phyloP scores from a whole-genome alignment of 2,329 filamentous ascomycete species.

The Fusarium dlaminii region DNA sequence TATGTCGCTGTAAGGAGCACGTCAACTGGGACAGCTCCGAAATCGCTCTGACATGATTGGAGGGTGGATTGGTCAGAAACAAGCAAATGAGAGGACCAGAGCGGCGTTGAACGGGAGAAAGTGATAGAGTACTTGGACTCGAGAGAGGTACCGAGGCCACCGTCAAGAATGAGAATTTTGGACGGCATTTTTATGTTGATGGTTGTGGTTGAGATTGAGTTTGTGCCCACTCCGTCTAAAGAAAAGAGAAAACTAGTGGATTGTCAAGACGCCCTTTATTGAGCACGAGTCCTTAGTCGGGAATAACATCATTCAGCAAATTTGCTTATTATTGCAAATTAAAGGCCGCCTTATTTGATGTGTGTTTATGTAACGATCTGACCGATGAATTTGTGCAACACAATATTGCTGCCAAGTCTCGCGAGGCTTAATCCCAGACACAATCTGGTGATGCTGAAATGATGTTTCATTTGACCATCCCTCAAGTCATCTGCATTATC shows the following conservation, averaged over 20 bases:
- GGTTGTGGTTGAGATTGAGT: slow-evolving; percentile 7
- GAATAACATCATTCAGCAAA: slow-evolving; percentile 4
- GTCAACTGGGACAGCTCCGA: slow-evolving; percentile 66
- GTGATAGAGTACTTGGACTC: slow-evolving; percentile 63
- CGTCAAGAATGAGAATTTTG: slow-evolving; percentile 66
- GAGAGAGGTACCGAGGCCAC: slow-evolving; percentile 73
- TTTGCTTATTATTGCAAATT: too few relatives aligned
- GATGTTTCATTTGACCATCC: background rate
- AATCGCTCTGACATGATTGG: slow-evolving; percentile 64
- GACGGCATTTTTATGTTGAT: slow-evolving; percentile 36
- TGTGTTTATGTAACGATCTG: background rate
- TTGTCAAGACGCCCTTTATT: slow-evolving; percentile 5
- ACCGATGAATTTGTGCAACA: too few relatives aligned
- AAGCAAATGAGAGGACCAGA: slow-evolving; percentile 76
- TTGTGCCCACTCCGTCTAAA: slow-evolving; percentile 11
- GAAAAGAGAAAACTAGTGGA: slow-evolving; percentile 32
- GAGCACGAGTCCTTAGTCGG: background rate
- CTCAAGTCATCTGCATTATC: too few relatives aligned
- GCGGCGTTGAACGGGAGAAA: slow-evolving; percentile 64
- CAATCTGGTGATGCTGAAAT: background rate
- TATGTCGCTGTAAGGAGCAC: slow-evolving; percentile 75
- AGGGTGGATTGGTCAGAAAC: slow-evolving; percentile 62
- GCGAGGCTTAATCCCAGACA: background rate
- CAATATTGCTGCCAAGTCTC: background rate
- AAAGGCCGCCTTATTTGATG: too few relatives aligned